Conservation (phyloP, 495 filamentous ascomycete species). For the Penicillium antarcticum region DNA sequence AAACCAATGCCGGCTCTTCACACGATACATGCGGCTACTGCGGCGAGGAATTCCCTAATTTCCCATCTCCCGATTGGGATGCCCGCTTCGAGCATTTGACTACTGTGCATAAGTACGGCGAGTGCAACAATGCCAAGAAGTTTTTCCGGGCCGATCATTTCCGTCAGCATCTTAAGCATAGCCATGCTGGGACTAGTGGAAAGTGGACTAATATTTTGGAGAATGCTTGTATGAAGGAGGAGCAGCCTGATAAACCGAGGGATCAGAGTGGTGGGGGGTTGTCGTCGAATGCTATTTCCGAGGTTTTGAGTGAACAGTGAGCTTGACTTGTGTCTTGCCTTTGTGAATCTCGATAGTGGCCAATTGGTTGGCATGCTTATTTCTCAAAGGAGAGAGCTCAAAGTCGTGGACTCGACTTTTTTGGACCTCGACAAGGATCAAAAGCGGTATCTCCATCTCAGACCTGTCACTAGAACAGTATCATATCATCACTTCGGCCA, state of each 20-base stretch:
- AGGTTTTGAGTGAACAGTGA: conserved; percentile 32
- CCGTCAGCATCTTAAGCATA: conserved; percentile 96
- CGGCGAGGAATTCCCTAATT: conserved; percentile 84
- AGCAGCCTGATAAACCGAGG: conserved; percentile 40
- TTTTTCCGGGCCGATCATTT: conserved; percentile 98
- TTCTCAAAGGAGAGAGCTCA: no score
- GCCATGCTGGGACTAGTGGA: conserved; percentile 91
- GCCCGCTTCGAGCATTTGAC: conserved; percentile 80
- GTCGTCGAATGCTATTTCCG: conserved; percentile 35
- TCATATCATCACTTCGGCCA: no score
- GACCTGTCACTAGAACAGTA: no score
- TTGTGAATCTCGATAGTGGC: background rate
- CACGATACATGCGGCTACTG: conserved; percentile 92
- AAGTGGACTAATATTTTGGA: conserved; percentile 99
- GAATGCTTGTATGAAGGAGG: conserved; percentile 95
- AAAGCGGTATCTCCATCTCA: no score
- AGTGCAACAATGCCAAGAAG: conserved; percentile 98
- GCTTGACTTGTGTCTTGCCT: conserved; percentile 3
- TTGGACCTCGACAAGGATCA: no score
- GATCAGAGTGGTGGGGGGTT: conserved; percentile 25
- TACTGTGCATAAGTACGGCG: conserved; percentile 90
- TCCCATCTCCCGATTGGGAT: conserved; percentile 73
- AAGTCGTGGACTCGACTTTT: no score
- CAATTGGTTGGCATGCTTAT: no score
- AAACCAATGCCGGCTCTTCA: conserved; percentile 37